phyloP scores from a whole-genome alignment of 805 yeast genomes.

The Ogataea chonburiensis region DNA sequence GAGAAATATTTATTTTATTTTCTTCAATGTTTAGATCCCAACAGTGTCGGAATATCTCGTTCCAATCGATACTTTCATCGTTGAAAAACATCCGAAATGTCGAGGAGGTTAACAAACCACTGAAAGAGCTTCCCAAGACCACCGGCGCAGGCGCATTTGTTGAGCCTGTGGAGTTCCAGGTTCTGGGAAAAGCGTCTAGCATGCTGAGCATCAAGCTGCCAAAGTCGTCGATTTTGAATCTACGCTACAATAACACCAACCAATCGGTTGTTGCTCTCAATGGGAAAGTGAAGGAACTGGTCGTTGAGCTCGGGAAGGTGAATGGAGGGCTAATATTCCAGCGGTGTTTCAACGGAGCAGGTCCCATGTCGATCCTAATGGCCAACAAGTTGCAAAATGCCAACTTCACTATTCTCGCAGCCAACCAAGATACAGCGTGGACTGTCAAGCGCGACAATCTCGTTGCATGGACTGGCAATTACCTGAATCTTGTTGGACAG shows the following conservation, averaged over 20 bases:
- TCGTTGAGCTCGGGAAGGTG: slow-evolving; percentile 29
- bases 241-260: slow-evolving; percentile 36
- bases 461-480: slow-evolving; percentile 49
- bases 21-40: slow-evolving; percentile 11
- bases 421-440: slow-evolving; percentile 35
- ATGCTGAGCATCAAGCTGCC: slow-evolving; percentile 46
- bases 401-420: slow-evolving; percentile 36
- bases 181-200: slow-evolving; percentile 40
- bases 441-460: slow-evolving; percentile 36
- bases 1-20: not conserved
- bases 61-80: slow-evolving; percentile 19
- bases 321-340: slow-evolving; percentile 32
- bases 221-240: slow-evolving; percentile 37
- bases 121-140: slow-evolving; percentile 34
- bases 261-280: slow-evolving; percentile 45
- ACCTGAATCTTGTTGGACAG: slow-evolving; percentile 22
- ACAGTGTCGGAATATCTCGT: slow-evolving; percentile 16
- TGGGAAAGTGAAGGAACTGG: slow-evolving; percentile 38
- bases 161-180: slow-evolving; percentile 42
- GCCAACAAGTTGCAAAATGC: slow-evolving; percentile 37
- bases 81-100: slow-evolving; percentile 8
- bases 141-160: slow-evolving; percentile 48
- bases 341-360: slow-evolving; percentile 32
- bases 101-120: slow-evolving; percentile 20
- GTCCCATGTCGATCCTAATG: slow-evolving; percentile 34